These are phyloP conservation scores for Mycena rosella DNA, from an alignment of 768 basidiomycete genomes.

Conservation along the genomic window DNA sequence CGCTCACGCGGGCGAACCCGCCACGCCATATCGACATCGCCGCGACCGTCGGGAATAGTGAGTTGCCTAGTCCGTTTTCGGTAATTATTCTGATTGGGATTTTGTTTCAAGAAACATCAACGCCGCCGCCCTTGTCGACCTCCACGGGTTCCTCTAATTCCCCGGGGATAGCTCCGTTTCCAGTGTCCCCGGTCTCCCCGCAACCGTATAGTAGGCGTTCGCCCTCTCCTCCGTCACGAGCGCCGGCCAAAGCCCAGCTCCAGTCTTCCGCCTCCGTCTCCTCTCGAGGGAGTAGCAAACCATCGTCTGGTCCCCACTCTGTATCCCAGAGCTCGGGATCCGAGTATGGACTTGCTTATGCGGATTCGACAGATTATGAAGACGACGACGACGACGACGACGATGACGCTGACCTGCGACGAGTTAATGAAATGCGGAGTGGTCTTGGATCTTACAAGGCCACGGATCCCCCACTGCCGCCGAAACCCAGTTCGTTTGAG, in stretches of 20 bases:
- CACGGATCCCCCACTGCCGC: constrained; percentile 10
- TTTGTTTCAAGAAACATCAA: constrained; percentile 30
- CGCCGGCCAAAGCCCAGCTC: constrained; percentile 13
- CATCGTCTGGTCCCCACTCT: constrained; percentile 27
- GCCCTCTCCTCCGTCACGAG: constrained; percentile 24
- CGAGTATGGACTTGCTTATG: constrained; percentile 65
- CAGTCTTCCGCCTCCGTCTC: constrained; percentile 29
- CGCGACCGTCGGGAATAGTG: constrained; percentile 51
- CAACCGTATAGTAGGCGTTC: constrained; percentile 13
- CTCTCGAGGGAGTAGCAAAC: constrained; percentile 20
- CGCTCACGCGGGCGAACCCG: constrained; percentile 46
- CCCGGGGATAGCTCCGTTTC: constrained; percentile 31
- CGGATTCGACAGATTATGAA: constrained; percentile 61
- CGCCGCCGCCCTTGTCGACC: constrained; percentile 34
- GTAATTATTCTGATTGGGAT: constrained; percentile 36
- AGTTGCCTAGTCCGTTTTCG: constrained; percentile 39
- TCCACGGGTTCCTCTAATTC: constrained; percentile 32
- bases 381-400: constrained; percentile 47
- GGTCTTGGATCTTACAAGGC: constrained; percentile 6
- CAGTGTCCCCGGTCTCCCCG: constrained; percentile 30
- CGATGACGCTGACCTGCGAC: constrained; percentile 33
- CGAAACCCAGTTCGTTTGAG: background rate
- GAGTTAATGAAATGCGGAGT: constrained; percentile 28
- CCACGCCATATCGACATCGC: constrained; percentile 63
- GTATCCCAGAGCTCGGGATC: constrained; percentile 55